Conservation (phyloP, 139 green algal genomes). For the Closterium sp. region DNA sequence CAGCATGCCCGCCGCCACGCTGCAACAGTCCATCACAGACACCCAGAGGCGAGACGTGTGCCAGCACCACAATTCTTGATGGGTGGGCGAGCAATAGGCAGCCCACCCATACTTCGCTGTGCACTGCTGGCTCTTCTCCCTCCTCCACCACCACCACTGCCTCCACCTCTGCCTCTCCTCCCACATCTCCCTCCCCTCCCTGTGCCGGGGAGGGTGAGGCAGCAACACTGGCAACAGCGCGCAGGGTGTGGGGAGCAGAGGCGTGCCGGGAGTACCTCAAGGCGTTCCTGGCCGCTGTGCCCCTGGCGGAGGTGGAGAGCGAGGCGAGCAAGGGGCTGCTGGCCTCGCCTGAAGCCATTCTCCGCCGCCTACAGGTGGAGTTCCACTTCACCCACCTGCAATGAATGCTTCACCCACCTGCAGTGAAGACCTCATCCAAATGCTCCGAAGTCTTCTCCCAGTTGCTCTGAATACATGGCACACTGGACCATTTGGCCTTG, state of each 20-base stretch:
- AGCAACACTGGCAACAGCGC: not conserved
- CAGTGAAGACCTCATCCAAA: no score
- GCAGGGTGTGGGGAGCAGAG: conserved; percentile 8
- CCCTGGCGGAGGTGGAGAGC: conserved; percentile 20
- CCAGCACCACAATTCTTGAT: no score
- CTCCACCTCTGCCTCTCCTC: no score
- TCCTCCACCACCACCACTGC: not conserved
- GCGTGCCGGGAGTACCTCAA: conserved; percentile 36
- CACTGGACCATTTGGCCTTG: no score
- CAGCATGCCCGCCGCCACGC: no score
- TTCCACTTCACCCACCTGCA: conserved; percentile 19
- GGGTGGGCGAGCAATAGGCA: no score
- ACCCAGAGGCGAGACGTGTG: no score
- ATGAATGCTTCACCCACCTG: no score
- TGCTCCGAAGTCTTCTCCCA: no score
- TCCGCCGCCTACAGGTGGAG: conserved; percentile 43
- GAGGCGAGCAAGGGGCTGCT: conserved; percentile 21
- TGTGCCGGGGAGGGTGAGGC: not conserved
- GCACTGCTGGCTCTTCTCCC: not conserved
- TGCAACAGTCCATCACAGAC: no score
- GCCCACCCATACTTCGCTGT: no score
- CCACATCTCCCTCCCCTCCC: not conserved
- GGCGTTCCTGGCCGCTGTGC: conserved; percentile 44
- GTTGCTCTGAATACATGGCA: no score
- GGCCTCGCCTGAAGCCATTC: not conserved